Conservation (phyloP, 148 eudicot species). For the Cornus suecica region DNA sequence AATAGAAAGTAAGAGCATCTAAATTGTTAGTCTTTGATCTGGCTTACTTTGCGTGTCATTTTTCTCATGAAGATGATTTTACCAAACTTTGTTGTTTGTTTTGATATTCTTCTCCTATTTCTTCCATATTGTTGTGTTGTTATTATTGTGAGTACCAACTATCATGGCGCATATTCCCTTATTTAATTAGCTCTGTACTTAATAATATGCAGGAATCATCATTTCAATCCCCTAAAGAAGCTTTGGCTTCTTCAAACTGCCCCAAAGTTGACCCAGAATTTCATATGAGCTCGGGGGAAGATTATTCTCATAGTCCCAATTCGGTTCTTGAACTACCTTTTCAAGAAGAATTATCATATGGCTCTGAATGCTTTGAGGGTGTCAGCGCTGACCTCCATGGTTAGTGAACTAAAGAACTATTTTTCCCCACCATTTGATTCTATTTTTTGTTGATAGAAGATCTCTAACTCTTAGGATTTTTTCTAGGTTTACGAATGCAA, state of each 20-base stretch:
- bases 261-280: slow-evolving; percentile 27
- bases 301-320: slow-evolving; percentile 40
- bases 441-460: not conserved
- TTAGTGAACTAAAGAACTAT: slow-evolving; percentile 19
- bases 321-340: slow-evolving; percentile 36
- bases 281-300: slow-evolving; percentile 33
- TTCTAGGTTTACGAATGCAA: slow-evolving; percentile 40
- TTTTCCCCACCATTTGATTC: not conserved
- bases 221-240: slow-evolving; percentile 12
- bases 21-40: not conserved
- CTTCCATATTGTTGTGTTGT: not conserved
- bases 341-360: slow-evolving; percentile 23
- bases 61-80: not conserved
- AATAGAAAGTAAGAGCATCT: not conserved
- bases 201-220: slow-evolving; percentile 27
- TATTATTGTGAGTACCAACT: not conserved
- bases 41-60: not conserved
- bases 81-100: not conserved
- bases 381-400: slow-evolving; percentile 33
- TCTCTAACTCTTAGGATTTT: slow-evolving; percentile 9
- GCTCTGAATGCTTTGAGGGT: slow-evolving; percentile 24
- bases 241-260: slow-evolving; percentile 6
- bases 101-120: not conserved
- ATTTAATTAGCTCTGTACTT: slow-evolving; percentile 4
- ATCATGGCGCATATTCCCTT: not conserved